These are phyloP conservation scores for Ogataea nitratoaversa DNA, from an alignment of 805 yeast species.

Conservation along the genomic window DNA sequence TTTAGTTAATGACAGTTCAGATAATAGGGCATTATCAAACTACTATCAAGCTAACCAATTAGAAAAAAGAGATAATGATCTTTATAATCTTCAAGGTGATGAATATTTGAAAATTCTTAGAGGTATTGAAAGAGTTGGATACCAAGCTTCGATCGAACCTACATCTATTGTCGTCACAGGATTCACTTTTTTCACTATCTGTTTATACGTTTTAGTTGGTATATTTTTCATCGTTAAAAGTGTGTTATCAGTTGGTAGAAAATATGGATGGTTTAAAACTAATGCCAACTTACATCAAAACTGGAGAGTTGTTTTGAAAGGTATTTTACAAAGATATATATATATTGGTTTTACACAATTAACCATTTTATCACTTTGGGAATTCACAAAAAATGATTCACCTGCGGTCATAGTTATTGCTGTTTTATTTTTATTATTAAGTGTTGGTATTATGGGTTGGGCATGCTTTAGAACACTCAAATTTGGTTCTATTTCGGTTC, in stretches of 20 bases:
- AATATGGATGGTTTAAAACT: constrained; percentile 13
- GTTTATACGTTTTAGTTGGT: constrained; percentile 68
- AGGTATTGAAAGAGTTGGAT: constrained; percentile 85
- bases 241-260: constrained; percentile 37
- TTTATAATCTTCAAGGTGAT: constrained; percentile 47
- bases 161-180: constrained; percentile 84
- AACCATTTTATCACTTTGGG: constrained; percentile 79
- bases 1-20: constrained; percentile 1
- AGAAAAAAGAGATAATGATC: constrained; percentile 15
- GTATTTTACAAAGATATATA: constrained; percentile 72
- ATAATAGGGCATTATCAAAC: constrained; percentile 1
- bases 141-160: constrained; percentile 69
- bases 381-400: constrained; percentile 75
- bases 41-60: constrained; percentile 4
- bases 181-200: constrained; percentile 75
- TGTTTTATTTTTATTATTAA: constrained; percentile 59
- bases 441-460: constrained; percentile 59
- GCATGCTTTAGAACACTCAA: constrained; percentile 58
- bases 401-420: constrained; percentile 86
- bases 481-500: constrained; percentile 61
- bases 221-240: constrained; percentile 53
- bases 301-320: constrained; percentile 65
- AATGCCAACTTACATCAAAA: constrained; percentile 21
- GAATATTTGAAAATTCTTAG: constrained; percentile 63
- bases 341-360: constrained; percentile 85